Conservation (phyloP, 2,329 filamentous ascomycete species). For the Tolypocladium album region DNA sequence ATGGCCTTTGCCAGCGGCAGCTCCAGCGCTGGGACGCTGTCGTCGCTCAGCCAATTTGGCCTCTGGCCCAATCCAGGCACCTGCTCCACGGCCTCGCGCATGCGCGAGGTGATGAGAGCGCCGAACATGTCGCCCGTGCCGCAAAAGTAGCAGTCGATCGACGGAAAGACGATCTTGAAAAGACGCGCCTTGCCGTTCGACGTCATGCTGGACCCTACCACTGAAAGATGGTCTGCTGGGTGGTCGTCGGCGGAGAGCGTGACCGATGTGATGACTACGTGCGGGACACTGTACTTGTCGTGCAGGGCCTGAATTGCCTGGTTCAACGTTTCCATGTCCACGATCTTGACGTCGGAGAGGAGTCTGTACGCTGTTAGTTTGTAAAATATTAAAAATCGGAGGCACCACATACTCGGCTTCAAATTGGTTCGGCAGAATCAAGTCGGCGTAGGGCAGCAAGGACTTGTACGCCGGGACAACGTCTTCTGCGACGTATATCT, state of each 20-base stretch:
- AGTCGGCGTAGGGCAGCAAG: slow-evolving; percentile 69
- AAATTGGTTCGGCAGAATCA: slow-evolving; percentile 94
- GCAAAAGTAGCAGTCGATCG: slow-evolving; percentile 87
- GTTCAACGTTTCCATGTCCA: slow-evolving; percentile 60
- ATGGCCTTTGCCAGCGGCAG: slow-evolving; percentile 75
- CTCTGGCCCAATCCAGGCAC: slow-evolving; percentile 35
- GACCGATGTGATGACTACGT: slow-evolving; percentile 88
- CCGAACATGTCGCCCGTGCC: slow-evolving; percentile 99
- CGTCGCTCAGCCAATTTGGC: slow-evolving; percentile 65
- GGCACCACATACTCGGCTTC: slow-evolving; percentile 68
- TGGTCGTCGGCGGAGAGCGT: slow-evolving; percentile 48
- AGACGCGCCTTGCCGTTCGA: slow-evolving; percentile 58
- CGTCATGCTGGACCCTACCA: slow-evolving; percentile 67
- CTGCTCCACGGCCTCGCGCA: slow-evolving; percentile 66
- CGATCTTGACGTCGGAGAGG: slow-evolving; percentile 76
- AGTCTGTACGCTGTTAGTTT: slow-evolving; percentile 39
- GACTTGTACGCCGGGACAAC: slow-evolving; percentile 85
- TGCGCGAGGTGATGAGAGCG: slow-evolving; percentile 74
- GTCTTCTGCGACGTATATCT: slow-evolving; percentile 81
- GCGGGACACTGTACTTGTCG: slow-evolving; percentile 63
- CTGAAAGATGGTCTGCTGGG: slow-evolving; percentile 45
- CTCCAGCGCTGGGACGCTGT: slow-evolving; percentile 56
- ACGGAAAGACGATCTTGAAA: slow-evolving; percentile 79
- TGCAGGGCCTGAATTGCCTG: slow-evolving; percentile 71
- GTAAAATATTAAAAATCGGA: neutral